Evolutionary conservation across 164 flowering plant genomes (phyloP), one percentile per base, ranked within the genome.

Genomic region (Liriodendron chinense): DNA sequence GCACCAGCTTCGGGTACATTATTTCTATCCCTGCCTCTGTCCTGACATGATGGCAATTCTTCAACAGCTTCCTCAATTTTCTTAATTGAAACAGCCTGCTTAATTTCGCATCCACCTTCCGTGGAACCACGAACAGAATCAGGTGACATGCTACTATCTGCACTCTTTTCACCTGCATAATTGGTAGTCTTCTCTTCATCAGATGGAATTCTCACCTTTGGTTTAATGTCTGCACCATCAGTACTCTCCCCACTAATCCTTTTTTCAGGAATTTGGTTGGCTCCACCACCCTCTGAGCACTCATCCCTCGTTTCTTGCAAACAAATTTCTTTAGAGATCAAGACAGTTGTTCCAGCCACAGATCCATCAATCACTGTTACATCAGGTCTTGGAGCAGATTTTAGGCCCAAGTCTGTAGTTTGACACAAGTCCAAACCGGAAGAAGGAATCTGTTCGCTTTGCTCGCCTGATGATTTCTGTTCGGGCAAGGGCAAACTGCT

Each of bases 401-500:
- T 87, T 70, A 53, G 65, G 24, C 81, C 78, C 7, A 70, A 72
- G 5, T 76, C 82, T 24, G 43, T 77, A 65, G 63, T 72, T 62
- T 70, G 81, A 34, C 65, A 81, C 75, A 79, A 48, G 71, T 78
- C 74, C 72, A 24, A 50, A 74, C 80, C 34, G 49, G 88, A 78
- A 80, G 59, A 62, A 76, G 47, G 78, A 48, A 62, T 25, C 20
- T 65, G 63, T 24, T 78, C 83, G 69, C 24, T 80, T 25, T 70
- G 72, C 56, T 84, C 86, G 43, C 53, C 79, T 12, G 56, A 49
- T 2, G 67, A 25, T 56, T 77, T 81, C 69, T 75, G 84, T 69
- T 79, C 83, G 18, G 72, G 67, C 6, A 43, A 68, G 21, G 62
- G 68, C 14, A 22, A 64, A 21, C 9, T 8, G 7, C 25, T 9